Evolutionary conservation across 2,329 filamentous ascomycete genomes (phyloP), one percentile per base, ranked within the genome.

Genomic region (Paecilomyces sp.): DNA sequence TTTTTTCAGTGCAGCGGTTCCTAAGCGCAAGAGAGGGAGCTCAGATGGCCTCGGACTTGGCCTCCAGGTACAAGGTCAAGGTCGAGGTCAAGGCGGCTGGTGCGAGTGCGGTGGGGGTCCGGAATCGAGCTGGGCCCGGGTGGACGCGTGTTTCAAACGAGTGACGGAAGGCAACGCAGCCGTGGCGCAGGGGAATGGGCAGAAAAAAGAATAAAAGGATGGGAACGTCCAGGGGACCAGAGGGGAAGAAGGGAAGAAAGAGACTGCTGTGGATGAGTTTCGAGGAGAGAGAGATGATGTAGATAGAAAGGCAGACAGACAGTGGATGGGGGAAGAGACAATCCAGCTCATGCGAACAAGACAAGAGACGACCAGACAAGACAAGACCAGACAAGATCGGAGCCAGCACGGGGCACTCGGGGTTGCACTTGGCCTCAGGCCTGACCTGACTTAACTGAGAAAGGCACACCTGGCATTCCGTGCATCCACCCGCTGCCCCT

Each of bases 81-180:
- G 22, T 22, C 22, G 22, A 22, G 22, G 22, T 22, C 22, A 22
- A 22, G 25, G 41, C 41, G 30, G 54, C 22, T n/a, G 30, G 30
- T 24, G 56, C 34, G 55, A 22, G 56, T 60, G 58, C 34, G 55
- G 56, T 60, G 58, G 58, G 25, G 33, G 58, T 36, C 24, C 47
- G 55, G 55, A 50, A 34, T 53, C 34, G 50, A 59, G 58, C 55
- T 57, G 36, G 60, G 36, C 28, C 55, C 52, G 15, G 28, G 57
- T 58, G 58, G 58, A 60, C 58, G 61, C 61, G 61, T 58, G 58
- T 58, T 61, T 61, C 57, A 63, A 63, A 61, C 61, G 61, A 63
- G 55, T 63, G 61, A 63, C 60, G 47, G 52, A 52, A 58, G 25
- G 25, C 24, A 52, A 28, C 36, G 25, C 31, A 22, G 57, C 30